Percentiles rank a stretch among this genome's conserved stretches.
Conservation (phyloP, 371 early-diverging fungal genomes). For the Syncephalastrum contaminatum region DNA sequence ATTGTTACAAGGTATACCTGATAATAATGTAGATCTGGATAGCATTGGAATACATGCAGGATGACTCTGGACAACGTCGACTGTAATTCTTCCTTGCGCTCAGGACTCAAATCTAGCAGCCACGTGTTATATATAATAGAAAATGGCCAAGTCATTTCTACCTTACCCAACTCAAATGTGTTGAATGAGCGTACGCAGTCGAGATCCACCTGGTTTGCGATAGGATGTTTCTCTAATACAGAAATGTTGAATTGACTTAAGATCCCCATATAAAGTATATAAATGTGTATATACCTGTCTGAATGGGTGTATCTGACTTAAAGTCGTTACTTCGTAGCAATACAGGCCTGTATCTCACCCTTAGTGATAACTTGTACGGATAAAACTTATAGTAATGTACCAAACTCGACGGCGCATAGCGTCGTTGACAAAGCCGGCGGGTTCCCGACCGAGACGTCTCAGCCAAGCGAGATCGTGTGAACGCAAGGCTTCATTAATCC, state of each 20-base stretch:
- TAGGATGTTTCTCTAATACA: not conserved
- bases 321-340: slow-evolving; percentile 29
- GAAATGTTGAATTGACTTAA: slow-evolving; percentile 5
- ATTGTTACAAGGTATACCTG: slow-evolving; percentile 43
- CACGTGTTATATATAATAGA: slow-evolving; percentile 1
- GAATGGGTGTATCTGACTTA: no score
- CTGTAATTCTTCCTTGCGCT: slow-evolving; percentile 34
- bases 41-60: slow-evolving; percentile 47
- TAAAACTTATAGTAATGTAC: slow-evolving; percentile 23
- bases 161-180: slow-evolving; percentile 15
- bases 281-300: not conserved
- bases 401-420: slow-evolving; percentile 54
- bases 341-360: slow-evolving; percentile 37
- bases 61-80: slow-evolving; percentile 48
- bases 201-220: not conserved
- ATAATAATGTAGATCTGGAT: slow-evolving; percentile 66
- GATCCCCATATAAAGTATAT: no score
- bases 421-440: slow-evolving; percentile 54
- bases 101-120: slow-evolving; percentile 28
- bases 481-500: slow-evolving; percentile 56
- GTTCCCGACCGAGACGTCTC: slow-evolving; percentile 45
- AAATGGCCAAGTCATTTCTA: slow-evolving; percentile 1
- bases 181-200: slow-evolving; percentile 50
- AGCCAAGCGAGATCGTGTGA: slow-evolving; percentile 42
- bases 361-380: not conserved